phyloP scores from a whole-genome alignment of 2,329 filamentous ascomycete species.

The Diaporthe caulivora region DNA sequence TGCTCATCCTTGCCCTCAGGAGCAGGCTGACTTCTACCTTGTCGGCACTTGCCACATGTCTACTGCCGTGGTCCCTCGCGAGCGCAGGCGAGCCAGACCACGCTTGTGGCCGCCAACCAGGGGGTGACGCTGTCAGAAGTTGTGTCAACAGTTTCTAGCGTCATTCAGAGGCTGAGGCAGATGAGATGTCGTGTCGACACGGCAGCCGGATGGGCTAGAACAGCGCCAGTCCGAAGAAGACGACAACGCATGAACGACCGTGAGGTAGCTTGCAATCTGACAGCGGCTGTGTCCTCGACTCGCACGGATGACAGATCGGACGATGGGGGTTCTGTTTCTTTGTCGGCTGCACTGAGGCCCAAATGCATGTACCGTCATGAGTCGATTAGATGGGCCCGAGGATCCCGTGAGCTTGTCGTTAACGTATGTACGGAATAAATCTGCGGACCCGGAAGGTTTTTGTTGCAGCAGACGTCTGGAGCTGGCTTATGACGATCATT shows the following conservation, averaged over 20 bases:
- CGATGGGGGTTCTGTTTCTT: background rate
- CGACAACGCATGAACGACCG: slow-evolving; percentile 1
- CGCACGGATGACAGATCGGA: slow-evolving; percentile 19
- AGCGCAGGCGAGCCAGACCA: background rate
- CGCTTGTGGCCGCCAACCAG: background rate
- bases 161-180: background rate
- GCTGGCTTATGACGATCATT: slow-evolving; percentile 25
- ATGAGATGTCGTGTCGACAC: slow-evolving; percentile 5
- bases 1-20: background rate
- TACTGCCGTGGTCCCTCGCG: background rate
- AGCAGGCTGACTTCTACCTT: slow-evolving; percentile 3
- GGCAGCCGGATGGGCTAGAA: slow-evolving; percentile 9
- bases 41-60: slow-evolving; percentile 19
- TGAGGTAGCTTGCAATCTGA: slow-evolving; percentile 15
- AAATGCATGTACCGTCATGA: background rate
- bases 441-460: slow-evolving; percentile 2
- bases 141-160: background rate
- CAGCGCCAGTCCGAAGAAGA: background rate
- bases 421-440: background rate
- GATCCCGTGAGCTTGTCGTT: slow-evolving; percentile 26
- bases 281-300: slow-evolving; percentile 13
- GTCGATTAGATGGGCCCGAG: slow-evolving; percentile 13
- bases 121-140: background rate
- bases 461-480: slow-evolving; percentile 18
- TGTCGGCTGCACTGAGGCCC: slow-evolving; percentile 21